A percentile compares a stretch with the other conserved stretches of the same genome.
phyloP scores from a whole-genome alignment of 495 filamentous ascomycete genomes.

The Extremus antarcticus region DNA sequence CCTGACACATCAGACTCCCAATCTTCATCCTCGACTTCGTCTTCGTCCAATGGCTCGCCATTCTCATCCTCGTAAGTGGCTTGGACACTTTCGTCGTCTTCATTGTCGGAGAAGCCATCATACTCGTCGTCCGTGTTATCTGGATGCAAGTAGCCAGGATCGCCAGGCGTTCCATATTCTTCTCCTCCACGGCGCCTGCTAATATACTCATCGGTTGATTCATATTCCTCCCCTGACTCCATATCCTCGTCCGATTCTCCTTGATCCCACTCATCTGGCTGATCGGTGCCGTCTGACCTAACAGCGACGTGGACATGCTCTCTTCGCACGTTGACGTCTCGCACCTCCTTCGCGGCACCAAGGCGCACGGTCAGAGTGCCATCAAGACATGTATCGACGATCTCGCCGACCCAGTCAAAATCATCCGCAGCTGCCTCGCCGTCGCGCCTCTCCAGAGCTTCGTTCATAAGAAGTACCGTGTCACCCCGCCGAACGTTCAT shows the following conservation, averaged over 20 bases:
- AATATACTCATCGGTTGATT: constrained; percentile 26
- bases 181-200: not conserved
- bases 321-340: constrained; percentile 38
- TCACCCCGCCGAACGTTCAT: constrained; percentile 38
- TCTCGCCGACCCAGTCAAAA: constrained; percentile 45
- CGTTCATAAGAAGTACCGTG: constrained; percentile 36
- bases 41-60: constrained; percentile 16
- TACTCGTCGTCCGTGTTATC: not conserved
- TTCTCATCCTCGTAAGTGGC: constrained; percentile 23
- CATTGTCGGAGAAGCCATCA: not conserved
- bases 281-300: constrained; percentile 14
- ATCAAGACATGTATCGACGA: constrained; percentile 43
- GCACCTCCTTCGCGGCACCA: constrained; percentile 35
- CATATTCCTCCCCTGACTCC: constrained; percentile 5
- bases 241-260: not conserved
- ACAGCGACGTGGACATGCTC: constrained; percentile 35
- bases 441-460: not conserved
- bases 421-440: not conserved
- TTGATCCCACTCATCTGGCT: constrained; percentile 9
- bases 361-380: constrained; percentile 45
- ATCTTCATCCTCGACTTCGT: constrained; percentile 22
- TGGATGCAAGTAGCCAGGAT: not conserved
- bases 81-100: constrained; percentile 18
- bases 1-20: constrained; percentile 29
- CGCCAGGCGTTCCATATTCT: constrained; percentile 9